phyloP scores from a whole-genome alignment of 441 rosid genomes.

The Omphalea diandra region DNA sequence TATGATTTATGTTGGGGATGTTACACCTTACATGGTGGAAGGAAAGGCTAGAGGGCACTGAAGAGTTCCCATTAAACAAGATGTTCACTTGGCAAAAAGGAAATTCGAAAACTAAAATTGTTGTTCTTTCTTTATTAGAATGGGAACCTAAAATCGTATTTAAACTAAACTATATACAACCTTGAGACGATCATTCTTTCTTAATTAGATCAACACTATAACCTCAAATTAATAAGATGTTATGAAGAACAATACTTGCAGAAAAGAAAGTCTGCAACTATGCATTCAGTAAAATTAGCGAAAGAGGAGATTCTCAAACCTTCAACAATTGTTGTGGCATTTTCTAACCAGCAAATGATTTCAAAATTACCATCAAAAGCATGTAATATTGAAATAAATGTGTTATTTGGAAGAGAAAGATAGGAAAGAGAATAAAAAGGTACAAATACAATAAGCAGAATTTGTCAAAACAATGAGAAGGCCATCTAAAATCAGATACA shows the following conservation, averaged over 20 bases:
- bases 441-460: neutral
- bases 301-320: conserved; percentile 62
- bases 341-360: conserved; percentile 61
- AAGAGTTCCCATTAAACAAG: too few species aligned
- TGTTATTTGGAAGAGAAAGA: neutral
- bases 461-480: neutral
- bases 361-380: conserved; percentile 17
- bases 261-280: conserved; percentile 11
- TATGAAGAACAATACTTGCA: neutral
- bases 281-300: too few species aligned
- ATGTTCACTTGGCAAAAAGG: too few species aligned
- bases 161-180: neutral
- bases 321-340: conserved; percentile 67
- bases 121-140: too few species aligned
- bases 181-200: neutral
- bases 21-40: too few species aligned
- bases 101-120: too few species aligned
- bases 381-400: neutral
- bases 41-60: too few species aligned
- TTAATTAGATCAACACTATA: neutral
- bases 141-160: neutral
- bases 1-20: too few species aligned
- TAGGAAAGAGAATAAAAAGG: neutral
- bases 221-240: neutral
- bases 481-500: neutral